phyloP scores from a whole-genome alignment of 2,329 filamentous ascomycete species.

The Cyphellophora attinorum region DNA sequence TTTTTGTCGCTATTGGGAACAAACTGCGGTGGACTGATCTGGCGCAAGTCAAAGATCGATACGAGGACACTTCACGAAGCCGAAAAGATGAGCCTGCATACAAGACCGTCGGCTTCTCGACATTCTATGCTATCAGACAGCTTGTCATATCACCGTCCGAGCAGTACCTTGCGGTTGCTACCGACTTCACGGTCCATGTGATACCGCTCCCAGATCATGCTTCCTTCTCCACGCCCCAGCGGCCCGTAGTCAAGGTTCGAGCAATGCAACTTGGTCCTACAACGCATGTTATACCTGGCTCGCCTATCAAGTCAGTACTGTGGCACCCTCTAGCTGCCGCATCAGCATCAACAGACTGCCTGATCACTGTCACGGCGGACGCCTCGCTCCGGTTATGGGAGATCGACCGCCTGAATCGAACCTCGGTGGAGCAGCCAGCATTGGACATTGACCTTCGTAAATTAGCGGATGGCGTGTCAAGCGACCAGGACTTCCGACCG shows the following conservation, averaged over 20 bases:
- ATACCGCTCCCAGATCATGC: slow-evolving; percentile 73
- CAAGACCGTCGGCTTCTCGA: slow-evolving; percentile 65
- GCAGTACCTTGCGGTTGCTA: slow-evolving; percentile 71
- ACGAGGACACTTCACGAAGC: slow-evolving; percentile 26
- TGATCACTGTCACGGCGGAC: slow-evolving; percentile 83
- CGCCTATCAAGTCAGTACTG: slow-evolving; percentile 67
- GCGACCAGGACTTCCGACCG: slow-evolving; percentile 74
- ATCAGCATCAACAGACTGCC: slow-evolving; percentile 55
- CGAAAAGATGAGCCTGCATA: not conserved
- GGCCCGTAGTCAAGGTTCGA: slow-evolving; percentile 63
- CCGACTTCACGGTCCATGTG: slow-evolving; percentile 79
- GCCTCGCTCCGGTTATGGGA: slow-evolving; percentile 88
- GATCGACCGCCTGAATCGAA: slow-evolving; percentile 69
- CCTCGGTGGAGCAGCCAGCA: slow-evolving; percentile 75
- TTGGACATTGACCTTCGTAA: slow-evolving; percentile 83
- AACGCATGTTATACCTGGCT: slow-evolving; percentile 78
- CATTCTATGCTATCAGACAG: slow-evolving; percentile 75
- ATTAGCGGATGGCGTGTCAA: slow-evolving; percentile 70
- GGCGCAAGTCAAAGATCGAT: slow-evolving; percentile 61
- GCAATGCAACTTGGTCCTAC: slow-evolving; percentile 89
- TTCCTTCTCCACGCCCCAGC: slow-evolving; percentile 62
- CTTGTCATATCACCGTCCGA: slow-evolving; percentile 74
- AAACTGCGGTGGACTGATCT: slow-evolving; percentile 90
- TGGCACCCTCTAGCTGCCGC: slow-evolving; percentile 85
- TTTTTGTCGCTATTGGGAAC: slow-evolving; percentile 80